Base-by-base conservation (phyloP, 768 basidiomycete species). In the Panellus pusillus region DNA sequence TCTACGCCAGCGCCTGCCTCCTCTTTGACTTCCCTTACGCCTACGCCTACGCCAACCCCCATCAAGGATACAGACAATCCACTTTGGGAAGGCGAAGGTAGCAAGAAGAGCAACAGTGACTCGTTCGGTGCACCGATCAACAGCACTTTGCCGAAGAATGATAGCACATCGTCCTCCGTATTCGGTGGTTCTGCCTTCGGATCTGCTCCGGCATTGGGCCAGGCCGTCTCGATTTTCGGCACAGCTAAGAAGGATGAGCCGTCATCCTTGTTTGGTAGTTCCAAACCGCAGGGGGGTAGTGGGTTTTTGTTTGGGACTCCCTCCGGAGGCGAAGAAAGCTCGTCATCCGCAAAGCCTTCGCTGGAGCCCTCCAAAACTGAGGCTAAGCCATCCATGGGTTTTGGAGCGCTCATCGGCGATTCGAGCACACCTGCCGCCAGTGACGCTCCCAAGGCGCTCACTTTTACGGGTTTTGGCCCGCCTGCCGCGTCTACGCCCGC, bases 51-150 rank as follows among this genome's bases (percentile, higher is more conserved):
- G 27, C 61, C 36, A 46, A 44, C 63, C 14, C 73, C 76, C 18
- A 62, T 72, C 14, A 74, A 74, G 39, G 75, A 77, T 50, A 54
- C 52, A 12, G 73, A 74, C 42, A 78, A 78, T 57, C 74, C 75
- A 0, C 63, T 79, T 17, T 78, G 74, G 75, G 73, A 75, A 24
- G 74, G 74, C 28, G 72, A 72, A 24, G 14, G 18, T 15, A 18
- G 15, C 5, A 70, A 66, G 46, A 65, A 61, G 35, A 58, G 58
- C 43, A 49, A 17, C 11, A 28, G n/a, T 14, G 58, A 37, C 27
- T 42, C 58, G 37, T 55, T 58, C 47, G 50, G 54, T 41, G 47
- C 36, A 11, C 36, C 44, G 43, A 7, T 15, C 19, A 19, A 38
- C 28, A 31, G 44, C 40, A 9, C 20, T 11, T 44, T 42, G 15